Conservation (phyloP, 176 grass and related monocot genomes). For the Tillandsia fasciculata region DNA sequence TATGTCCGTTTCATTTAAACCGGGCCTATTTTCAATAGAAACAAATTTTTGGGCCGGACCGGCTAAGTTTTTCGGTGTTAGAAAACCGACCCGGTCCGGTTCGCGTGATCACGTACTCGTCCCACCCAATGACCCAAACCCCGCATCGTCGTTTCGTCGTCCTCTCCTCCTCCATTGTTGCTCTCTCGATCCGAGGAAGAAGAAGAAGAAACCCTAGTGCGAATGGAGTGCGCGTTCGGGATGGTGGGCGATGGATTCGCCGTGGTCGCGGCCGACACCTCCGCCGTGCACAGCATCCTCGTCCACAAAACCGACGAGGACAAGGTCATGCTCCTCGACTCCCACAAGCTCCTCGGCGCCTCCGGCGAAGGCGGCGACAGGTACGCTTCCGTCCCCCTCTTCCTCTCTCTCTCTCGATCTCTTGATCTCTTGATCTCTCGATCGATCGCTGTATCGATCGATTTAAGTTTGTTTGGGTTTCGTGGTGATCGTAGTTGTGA, state of each 20-base stretch:
- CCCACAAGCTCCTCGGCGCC: conserved; percentile 94
- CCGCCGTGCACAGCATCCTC: conserved; percentile 76
- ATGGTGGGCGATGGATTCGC: conserved; percentile 80
- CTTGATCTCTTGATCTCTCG: not conserved
- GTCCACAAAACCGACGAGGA: conserved; percentile 81
- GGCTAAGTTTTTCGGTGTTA: too few relatives aligned
- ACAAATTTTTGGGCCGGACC: too few relatives aligned
- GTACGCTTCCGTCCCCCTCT: conserved; percentile 19
- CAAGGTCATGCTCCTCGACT: conserved; percentile 95
- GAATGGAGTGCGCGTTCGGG: conserved; percentile 86
- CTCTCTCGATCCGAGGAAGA: too few relatives aligned
- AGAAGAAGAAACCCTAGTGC: too few relatives aligned
- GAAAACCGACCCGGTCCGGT: too few relatives aligned
- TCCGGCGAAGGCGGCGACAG: conserved; percentile 95
- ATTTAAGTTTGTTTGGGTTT: conserved; percentile 23
- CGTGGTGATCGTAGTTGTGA: not conserved
- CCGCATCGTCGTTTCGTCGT: too few relatives aligned
- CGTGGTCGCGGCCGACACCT: conserved; percentile 75
- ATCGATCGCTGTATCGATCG: not conserved
- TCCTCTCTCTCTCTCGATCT: not conserved
- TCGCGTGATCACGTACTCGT: too few relatives aligned
- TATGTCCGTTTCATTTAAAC: too few relatives aligned
- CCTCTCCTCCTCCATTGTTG: too few relatives aligned
- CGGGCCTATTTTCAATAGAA: too few relatives aligned
- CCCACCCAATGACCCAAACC: too few relatives aligned